Conservation (phyloP, 805 yeast species). For the Isabelozyma heimii region DNA sequence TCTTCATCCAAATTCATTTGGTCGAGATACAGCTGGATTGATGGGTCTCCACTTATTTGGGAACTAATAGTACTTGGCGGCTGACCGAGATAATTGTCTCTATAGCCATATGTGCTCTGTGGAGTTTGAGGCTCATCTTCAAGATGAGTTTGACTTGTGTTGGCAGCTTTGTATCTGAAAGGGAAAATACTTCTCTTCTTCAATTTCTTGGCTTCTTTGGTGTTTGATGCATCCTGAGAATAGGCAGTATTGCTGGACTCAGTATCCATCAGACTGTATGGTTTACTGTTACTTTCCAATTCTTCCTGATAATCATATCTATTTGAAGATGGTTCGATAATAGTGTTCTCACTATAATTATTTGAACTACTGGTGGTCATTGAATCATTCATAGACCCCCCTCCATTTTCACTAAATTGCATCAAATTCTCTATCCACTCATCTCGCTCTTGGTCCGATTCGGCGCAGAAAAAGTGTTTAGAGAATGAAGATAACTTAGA, state of each 20-base stretch:
- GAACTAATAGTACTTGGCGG: neutral
- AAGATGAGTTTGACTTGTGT: neutral
- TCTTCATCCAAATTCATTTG: slow-evolving; percentile 34
- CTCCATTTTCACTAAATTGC: slow-evolving; percentile 23
- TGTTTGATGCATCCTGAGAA: slow-evolving; percentile 1
- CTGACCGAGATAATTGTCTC: neutral
- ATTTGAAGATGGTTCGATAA: slow-evolving; percentile 5
- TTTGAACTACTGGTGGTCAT: slow-evolving; percentile 1
- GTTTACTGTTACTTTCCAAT: slow-evolving; percentile 3
- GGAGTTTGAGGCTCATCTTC: neutral
- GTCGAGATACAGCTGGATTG: slow-evolving; percentile 29
- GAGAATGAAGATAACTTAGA: slow-evolving; percentile 35
- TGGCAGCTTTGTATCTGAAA: slow-evolving; percentile 36
- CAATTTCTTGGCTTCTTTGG: slow-evolving; percentile 41
- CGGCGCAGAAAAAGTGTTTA: slow-evolving; percentile 73
- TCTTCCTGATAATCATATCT: slow-evolving; percentile 12
- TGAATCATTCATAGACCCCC: slow-evolving; percentile 1
- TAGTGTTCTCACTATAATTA: neutral
- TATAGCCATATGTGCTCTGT: neutral
- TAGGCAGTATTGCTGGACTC: neutral
- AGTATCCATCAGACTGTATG: neutral
- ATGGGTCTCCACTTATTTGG: slow-evolving; percentile 6
- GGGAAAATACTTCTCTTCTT: slow-evolving; percentile 63
- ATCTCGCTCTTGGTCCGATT: slow-evolving; percentile 73
- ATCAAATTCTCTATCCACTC: slow-evolving; percentile 57